phyloP scores from a whole-genome alignment of 805 yeast species.

The Yamadazyma ubonensis region DNA sequence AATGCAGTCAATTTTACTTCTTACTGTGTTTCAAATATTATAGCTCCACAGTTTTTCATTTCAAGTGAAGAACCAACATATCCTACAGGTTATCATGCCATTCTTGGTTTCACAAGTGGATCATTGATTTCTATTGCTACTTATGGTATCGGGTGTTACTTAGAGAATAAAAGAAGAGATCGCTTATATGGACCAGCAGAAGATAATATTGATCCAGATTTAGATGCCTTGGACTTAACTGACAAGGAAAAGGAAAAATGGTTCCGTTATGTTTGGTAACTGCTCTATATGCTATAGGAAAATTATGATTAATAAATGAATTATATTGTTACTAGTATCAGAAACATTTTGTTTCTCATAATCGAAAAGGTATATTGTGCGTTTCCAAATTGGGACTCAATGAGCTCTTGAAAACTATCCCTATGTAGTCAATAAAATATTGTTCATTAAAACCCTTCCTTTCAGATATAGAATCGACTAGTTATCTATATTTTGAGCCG shows the following conservation, averaged over 20 bases:
- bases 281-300: too few species aligned
- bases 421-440: too few species aligned
- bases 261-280: slow-evolving; percentile 17
- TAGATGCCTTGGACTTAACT: slow-evolving; percentile 50
- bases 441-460: too few species aligned
- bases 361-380: too few species aligned
- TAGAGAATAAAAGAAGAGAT: slow-evolving; percentile 55
- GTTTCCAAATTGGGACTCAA: too few species aligned
- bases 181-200: slow-evolving; percentile 26
- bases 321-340: too few species aligned
- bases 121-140: slow-evolving; percentile 40
- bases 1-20: slow-evolving; percentile 47
- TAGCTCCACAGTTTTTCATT: slow-evolving; percentile 55
- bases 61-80: slow-evolving; percentile 46
- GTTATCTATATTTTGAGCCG: too few species aligned
- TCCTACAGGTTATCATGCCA: slow-evolving; percentile 55
- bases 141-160: slow-evolving; percentile 43
- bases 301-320: too few species aligned
- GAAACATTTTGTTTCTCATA: too few species aligned
- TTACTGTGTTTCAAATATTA: slow-evolving; percentile 52
- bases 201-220: slow-evolving; percentile 36
- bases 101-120: slow-evolving; percentile 49
- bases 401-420: too few species aligned
- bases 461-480: too few species aligned
- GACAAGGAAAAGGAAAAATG: slow-evolving; percentile 53